Conservation (phyloP, 192 early-diverging fungal species). For the Coemansia sp. region DNA sequence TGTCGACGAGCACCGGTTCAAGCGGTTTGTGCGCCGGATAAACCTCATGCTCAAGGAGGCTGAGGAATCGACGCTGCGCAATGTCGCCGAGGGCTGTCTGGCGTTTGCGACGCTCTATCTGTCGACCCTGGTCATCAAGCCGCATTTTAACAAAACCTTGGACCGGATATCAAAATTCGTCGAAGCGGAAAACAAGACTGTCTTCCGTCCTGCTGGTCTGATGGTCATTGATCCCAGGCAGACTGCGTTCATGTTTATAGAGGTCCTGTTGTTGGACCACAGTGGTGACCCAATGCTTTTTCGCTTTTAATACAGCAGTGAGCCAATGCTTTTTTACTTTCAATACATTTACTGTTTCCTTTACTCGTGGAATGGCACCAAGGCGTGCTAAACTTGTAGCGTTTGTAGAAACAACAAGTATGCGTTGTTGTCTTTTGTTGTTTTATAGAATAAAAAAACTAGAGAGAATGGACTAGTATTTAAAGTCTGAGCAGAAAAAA, state of each 20-base stretch:
- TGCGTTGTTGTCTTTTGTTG: too few species aligned
- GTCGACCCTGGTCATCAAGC: constrained; percentile 51
- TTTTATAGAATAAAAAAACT: too few species aligned
- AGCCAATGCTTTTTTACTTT: too few species aligned
- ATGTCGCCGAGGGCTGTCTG: constrained; percentile 52
- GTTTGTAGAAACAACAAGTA: too few species aligned
- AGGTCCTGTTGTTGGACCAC: constrained; percentile 41
- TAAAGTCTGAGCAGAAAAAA: too few species aligned
- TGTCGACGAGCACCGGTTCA: constrained; percentile 45
- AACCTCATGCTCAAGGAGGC: constrained; percentile 50
- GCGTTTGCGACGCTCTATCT: constrained; percentile 54
- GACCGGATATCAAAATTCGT: constrained; percentile 38
- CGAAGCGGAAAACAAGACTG: constrained; percentile 35
- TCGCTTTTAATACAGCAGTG: too few species aligned
- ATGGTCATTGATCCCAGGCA: constrained; percentile 48
- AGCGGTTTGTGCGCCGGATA: constrained; percentile 41
- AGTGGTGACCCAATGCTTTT: too few species aligned
- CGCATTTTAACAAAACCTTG: constrained; percentile 37
- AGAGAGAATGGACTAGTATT: too few species aligned
- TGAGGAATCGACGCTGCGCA: constrained; percentile 50
- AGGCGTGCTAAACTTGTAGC: too few species aligned
- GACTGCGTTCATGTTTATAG: constrained; percentile 58
- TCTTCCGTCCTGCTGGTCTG: constrained; percentile 48
- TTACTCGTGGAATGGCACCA: too few species aligned
- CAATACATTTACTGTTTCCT: too few species aligned